Base-by-base conservation (phyloP, 331 rosid genomes). In the Quercus tomentella region DNA sequence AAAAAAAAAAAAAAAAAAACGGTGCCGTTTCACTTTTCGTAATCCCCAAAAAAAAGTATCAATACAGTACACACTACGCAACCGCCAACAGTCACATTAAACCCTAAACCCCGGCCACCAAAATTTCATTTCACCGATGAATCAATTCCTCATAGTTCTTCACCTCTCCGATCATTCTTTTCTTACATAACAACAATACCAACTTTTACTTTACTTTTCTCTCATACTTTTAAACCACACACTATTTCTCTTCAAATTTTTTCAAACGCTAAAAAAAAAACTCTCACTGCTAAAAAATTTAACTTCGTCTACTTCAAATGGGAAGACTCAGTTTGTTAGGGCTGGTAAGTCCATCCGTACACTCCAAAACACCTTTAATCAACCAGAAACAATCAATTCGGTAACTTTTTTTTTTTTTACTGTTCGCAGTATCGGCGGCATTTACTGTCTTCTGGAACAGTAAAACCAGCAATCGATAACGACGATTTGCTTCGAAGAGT, bases 341-440 rank as follows among this genome's bases (percentile, higher is more conserved):
- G 78, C 90, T 86, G 84, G 98, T 93, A 69, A 88, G 91, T 74
- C 28, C 1, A 91, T 74, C 41, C 4, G 73, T 66, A 25, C 41
- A 18, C 60, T 26, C 37, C 22, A 33, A 31, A 61, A 5, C 62
- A 49, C 58, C 11, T 49, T 60, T 75, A 65, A 11, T 51, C 58
- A 3, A 12, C 21, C 37, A 6, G 49, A 41, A 9, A 41, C 14
- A 41, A 41, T 20, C 70, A 4, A 43, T 69, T 15, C 25, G 16
- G 51, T 30, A 12, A 18, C 35, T 11, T 57, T 26, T 52, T 65
- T 52, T 65, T 51, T 22, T 26, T 77, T 81, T 68, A 7, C 55
- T 51, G 30, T 69, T 62, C 73, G 86, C 91, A 90, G 98, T 84
- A 76, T 82, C 94, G 91, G 89, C 91, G 89, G 81, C 84, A 76